Evolutionary conservation across 345 rosid genomes (phyloP), one percentile per base, ranked within the genome.

Genomic region (Xanthoceras sorbifolium): DNA sequence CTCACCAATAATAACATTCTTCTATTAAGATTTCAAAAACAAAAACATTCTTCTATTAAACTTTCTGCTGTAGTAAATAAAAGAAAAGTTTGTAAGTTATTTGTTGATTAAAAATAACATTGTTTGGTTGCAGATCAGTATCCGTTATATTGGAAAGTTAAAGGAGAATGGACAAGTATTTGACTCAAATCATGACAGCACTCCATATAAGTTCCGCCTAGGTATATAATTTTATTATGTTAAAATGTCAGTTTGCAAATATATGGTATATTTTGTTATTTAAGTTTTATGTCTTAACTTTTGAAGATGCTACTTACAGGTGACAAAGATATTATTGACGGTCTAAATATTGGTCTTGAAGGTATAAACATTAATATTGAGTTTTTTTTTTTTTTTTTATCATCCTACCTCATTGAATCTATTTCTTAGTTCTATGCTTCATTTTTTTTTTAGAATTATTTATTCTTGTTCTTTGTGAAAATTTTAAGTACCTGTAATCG

Each of bases 291-390:
- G 1, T 69, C 68, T 55, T 15, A 28, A 15, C 59, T 64, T 40
- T n/a, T 29, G 42, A 8, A n/a, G 10, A 59, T 80, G 65, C 28
- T 48, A 52, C 76, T 32, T 71, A 76, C 83, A 88, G 92, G 93
- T 66, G 74, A 23, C 55, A 78, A 66, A 61, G 80, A 80, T 11
- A 90, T 87, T 63, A 72, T 81, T 73, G 78, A 80, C 46, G 86
- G 87, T 59, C 87, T 88, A 83, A 82, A 85, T 81, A 82, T 85
- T 57, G 92, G 91, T 54, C 66, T 88, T 79, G 89, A 87, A 73
- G 96, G 96, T 90, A 89, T 85, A 65, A 50, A 67, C 34, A 36
- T 66, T 63, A 29, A 52, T 31, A 72, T 36, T 48, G 18, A 38
- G 44, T 60, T 14, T 42, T 75, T 8, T 69, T n/a, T 1, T 29